Conservation (phyloP, 352 stramenopile genomes). For the Aphanomyces stellatus region DNA sequence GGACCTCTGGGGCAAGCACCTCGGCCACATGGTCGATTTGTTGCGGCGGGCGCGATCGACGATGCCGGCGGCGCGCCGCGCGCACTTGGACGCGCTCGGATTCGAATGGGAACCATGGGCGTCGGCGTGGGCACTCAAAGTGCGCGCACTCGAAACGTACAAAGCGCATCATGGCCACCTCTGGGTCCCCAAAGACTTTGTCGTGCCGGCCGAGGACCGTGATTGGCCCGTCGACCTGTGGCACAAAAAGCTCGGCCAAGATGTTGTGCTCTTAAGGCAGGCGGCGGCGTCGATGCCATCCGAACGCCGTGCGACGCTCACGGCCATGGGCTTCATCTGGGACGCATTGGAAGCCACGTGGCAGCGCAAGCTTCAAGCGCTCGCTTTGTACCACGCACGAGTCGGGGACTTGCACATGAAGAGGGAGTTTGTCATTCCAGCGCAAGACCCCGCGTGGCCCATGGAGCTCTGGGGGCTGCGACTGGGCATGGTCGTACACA, state of each 20-base stretch:
- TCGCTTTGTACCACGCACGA: no score
- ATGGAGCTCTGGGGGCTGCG: no score
- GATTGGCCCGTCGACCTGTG: conserved; percentile 21
- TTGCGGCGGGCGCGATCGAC: background rate
- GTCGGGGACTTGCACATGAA: no score
- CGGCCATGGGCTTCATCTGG: no score
- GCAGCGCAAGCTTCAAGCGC: no score
- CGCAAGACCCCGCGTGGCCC: no score
- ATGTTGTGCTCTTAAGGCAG: no score
- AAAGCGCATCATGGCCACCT: conserved; percentile 23
- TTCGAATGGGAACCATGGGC: conserved; percentile 88
- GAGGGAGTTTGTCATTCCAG: no score
- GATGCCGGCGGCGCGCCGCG: conserved; percentile 30
- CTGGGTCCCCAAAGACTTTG: conserved; percentile 20
- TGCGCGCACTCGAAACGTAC: conserved; percentile 13
- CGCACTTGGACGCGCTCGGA: conserved; percentile 78
- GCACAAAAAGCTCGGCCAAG: background rate
- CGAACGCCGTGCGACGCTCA: no score
- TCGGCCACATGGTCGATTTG: background rate
- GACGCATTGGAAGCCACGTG: no score
- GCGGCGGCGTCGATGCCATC: no score
- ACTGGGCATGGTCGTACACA: no score
- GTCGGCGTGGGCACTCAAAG: conserved; percentile 41
- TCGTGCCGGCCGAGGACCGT: conserved; percentile 26
- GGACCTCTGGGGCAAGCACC: background rate